Evolutionary conservation across 805 yeast species (phyloP), one percentile per base, ranked within the genome.

Genomic region (Yarrowia bubula): DNA sequence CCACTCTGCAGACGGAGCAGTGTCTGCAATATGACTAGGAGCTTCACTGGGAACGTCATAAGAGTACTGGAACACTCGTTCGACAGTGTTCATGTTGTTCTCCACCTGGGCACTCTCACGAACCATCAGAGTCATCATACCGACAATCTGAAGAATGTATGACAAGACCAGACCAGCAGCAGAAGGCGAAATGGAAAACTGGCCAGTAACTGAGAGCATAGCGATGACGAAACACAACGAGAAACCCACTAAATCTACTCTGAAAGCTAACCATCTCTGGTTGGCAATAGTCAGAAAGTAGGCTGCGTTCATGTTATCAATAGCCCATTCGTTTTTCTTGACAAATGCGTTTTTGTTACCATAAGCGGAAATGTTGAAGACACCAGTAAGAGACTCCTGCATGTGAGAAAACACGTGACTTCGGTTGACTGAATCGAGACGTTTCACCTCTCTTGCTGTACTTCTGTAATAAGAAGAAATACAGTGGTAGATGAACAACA

Each of bases 81-180:
- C 90, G 39, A 82, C 88, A 0, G 91, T 84, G 70, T 86, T 88
- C 86, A 89, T 79, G 70, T 86, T 88, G 73, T 88, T 89, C 71
- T 89, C 95, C 44, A 86, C 81, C 71, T 84, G 86, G 1, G 92
- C 88, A 70, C 83, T 74, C 31, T 88, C 79, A 69, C 88, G 82
- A 66, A 88, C 78, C 70, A 91, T 79, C 97, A 98, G 92, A 65
- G 92, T 80, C 69, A 86, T 79, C 74, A 82, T 76, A 8, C 87
- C 81, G 17, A 85, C 79, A 60, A 86, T 76, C 61, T 78, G 80
- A 62, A 85, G 75, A 15, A 86, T 80, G 69, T 87, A 81, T 0
- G 90, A 81, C 53, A 89, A 74, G 61, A 89, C 75, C 74, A 88
- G 80, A 72, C 95, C 95, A 2, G 83, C 84, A 10, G 86, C 77